Percentiles rank a stretch among this genome's conserved stretches.
These are phyloP conservation scores for Nakaseomyces delphensis DNA, from an alignment of 1,139 yeast genomes.

Conservation along the genomic window DNA sequence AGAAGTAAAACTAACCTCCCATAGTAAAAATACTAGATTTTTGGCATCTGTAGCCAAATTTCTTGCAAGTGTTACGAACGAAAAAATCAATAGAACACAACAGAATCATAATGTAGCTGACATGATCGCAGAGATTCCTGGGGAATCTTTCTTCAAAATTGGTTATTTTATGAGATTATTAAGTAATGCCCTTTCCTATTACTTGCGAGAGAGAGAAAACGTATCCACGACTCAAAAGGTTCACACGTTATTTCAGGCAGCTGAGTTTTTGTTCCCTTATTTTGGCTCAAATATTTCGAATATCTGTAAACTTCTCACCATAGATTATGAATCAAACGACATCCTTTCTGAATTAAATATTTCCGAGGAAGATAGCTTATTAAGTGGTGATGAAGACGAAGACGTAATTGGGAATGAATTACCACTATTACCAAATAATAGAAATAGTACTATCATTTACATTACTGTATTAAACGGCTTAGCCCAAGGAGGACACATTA, in stretches of 20 bases:
- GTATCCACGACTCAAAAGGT: slow-evolving; percentile 11
- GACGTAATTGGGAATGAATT: slow-evolving; percentile 1
- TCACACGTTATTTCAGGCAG: slow-evolving; percentile 23
- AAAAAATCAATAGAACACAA: slow-evolving; percentile 14
- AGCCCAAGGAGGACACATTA: slow-evolving; percentile 27
- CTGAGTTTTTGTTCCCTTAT: slow-evolving; percentile 28
- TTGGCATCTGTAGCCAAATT: slow-evolving; percentile 39
- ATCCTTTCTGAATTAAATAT: slow-evolving; percentile 10
- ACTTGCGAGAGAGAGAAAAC: slow-evolving; percentile 12
- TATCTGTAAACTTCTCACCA: slow-evolving; percentile 22
- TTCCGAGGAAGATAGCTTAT: slow-evolving; percentile 11
- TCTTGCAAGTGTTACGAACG: slow-evolving; percentile 35
- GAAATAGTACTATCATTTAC: slow-evolving; percentile 22
- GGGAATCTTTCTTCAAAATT: slow-evolving; percentile 34
- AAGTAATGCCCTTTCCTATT: slow-evolving; percentile 31
- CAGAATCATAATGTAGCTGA: slow-evolving; percentile 12
- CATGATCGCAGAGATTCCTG: slow-evolving; percentile 29
- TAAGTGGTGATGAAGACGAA: slow-evolving; percentile 3
- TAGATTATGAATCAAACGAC: slow-evolving; percentile 19
- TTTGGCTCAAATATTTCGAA: slow-evolving; percentile 21
- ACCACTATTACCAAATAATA: slow-evolving; percentile 22
- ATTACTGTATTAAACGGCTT: slow-evolving; percentile 27
- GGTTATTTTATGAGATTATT: slow-evolving; percentile 35
- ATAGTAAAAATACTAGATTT: slow-evolving; percentile 30
- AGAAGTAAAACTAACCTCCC: slow-evolving; percentile 27